Evolutionary conservation across 1,139 yeast genomes (phyloP).

Genomic region (Scheffersomyces cryptocercus): DNA sequence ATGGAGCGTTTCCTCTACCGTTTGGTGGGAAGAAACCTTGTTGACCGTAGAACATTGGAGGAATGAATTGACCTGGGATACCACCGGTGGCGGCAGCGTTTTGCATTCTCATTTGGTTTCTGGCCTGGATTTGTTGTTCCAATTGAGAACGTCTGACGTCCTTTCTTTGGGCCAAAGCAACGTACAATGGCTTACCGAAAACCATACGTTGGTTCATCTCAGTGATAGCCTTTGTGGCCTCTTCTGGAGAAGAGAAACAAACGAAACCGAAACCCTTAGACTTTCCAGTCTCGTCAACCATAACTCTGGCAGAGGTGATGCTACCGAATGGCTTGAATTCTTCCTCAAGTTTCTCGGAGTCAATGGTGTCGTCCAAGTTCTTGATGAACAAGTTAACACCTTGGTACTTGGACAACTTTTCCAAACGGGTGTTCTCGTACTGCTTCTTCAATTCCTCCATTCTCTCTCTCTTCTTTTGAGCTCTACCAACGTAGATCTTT

Average conservation of each 20-base stretch:
- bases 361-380: slow-evolving; percentile 92
- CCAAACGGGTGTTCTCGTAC: slow-evolving; percentile 90
- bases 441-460: slow-evolving; percentile 94
- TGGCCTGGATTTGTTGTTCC: slow-evolving; percentile 97
- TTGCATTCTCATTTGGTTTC: slow-evolving; percentile 98
- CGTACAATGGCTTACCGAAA: slow-evolving; percentile 94
- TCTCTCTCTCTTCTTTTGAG: slow-evolving; percentile 99
- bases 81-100: slow-evolving; percentile 88
- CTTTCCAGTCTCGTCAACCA: slow-evolving; percentile 93
- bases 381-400: slow-evolving; percentile 96
- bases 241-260: slow-evolving; percentile 97
- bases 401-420: slow-evolving; percentile 92
- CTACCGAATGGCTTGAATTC: slow-evolving; percentile 93
- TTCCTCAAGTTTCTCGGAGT: slow-evolving; percentile 88
- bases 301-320: slow-evolving; percentile 95
- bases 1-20: slow-evolving; percentile 79
- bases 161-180: slow-evolving; percentile 98
- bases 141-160: slow-evolving; percentile 97
- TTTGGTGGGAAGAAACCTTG: slow-evolving; percentile 83
- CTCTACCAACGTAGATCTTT: slow-evolving; percentile 94
- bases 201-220: slow-evolving; percentile 99
- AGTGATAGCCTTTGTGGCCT: slow-evolving; percentile 97
- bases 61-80: slow-evolving; percentile 93
- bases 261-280: slow-evolving; percentile 99
- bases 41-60: slow-evolving; percentile 92